phyloP scores from a whole-genome alignment of 192 early-diverging fungal species.

The Kickxella alabastrina region DNA sequence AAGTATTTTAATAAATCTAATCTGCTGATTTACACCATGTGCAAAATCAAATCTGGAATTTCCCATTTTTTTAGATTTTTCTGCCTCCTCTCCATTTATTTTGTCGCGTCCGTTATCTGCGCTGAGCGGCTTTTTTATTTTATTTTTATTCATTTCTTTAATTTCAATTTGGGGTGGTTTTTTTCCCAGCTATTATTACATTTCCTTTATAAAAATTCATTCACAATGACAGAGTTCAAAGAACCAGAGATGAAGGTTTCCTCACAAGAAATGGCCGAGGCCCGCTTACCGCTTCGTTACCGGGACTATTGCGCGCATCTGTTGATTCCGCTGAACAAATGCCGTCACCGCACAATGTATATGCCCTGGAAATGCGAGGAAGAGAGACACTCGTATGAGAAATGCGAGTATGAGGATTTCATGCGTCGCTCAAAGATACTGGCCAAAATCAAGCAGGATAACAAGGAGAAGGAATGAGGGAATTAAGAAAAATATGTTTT shows the following conservation, averaged over 20 bases:
- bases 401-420: slow-evolving; percentile 93
- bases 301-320: slow-evolving; percentile 95
- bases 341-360: slow-evolving; percentile 78
- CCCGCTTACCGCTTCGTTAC: slow-evolving; percentile 77
- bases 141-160: no score
- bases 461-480: no score
- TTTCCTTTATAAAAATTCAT: not conserved
- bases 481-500: no score
- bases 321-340: slow-evolving; percentile 87
- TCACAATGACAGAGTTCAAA: slow-evolving; percentile 38
- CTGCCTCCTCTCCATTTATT: no score
- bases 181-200: not conserved
- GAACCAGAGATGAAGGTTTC: slow-evolving; percentile 78
- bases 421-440: slow-evolving; percentile 49
- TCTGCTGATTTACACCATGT: no score
- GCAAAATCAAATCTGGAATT: no score
- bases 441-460: slow-evolving; percentile 37
- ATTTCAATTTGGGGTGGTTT: not conserved
- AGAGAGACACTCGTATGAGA: slow-evolving; percentile 83
- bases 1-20: no score
- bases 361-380: slow-evolving; percentile 92
- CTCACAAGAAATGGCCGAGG: slow-evolving; percentile 79
- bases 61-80: no score
- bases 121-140: no score
- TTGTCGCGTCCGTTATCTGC: no score